Base-by-base conservation (phyloP, 495 filamentous ascomycete species). In the Glutinoglossum americanum region DNA sequence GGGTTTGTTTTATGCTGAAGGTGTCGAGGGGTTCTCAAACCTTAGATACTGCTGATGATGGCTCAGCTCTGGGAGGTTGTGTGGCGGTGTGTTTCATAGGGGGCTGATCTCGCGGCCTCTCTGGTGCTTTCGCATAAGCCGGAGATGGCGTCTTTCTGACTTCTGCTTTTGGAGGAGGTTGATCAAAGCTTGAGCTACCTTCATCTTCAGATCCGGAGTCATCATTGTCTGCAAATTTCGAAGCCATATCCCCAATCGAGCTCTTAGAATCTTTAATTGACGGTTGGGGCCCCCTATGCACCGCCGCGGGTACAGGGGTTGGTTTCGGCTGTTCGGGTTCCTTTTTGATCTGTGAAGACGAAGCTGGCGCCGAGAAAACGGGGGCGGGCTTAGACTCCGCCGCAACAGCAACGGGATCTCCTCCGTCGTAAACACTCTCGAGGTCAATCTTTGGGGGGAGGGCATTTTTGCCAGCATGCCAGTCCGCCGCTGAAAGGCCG, bases 381-480 rank as follows among this genome's bases (percentile, higher is more conserved):
- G 70, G 55, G 26, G 70, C 62, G 0, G 77, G 64, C 35, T 60
- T 60, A 57, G 81, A 80, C 56, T 86, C 79, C 5, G 82, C 71
- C 23, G 83, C 69, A 11, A 93, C 74, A 62, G 93, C 86, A 56
- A 83, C 74, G 13, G 86, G 79, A 23, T 80, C 83, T 60, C 79
- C 75, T 27, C 87, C 89, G 25, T 94, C 87, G 67, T 89, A 98
- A 49, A 98, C 69, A 63, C 83, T 89, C 67, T 88, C 89, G 64
- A 98, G 78, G 59, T 90, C 87, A 63, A 97, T 89, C 76, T 93
- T 95, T 30, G 88, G 74, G 11, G 90, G 88, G 10, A 92, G 71
- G 3, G 74, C 86, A 39, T 83, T 80, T 70, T 93, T 87, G 28
- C 93, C 93, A 13, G 72, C 76, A 33, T 94, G 73, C 90, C 90